Base-by-base conservation (phyloP, 345 rosid species). In the Citrus hindsii region DNA sequence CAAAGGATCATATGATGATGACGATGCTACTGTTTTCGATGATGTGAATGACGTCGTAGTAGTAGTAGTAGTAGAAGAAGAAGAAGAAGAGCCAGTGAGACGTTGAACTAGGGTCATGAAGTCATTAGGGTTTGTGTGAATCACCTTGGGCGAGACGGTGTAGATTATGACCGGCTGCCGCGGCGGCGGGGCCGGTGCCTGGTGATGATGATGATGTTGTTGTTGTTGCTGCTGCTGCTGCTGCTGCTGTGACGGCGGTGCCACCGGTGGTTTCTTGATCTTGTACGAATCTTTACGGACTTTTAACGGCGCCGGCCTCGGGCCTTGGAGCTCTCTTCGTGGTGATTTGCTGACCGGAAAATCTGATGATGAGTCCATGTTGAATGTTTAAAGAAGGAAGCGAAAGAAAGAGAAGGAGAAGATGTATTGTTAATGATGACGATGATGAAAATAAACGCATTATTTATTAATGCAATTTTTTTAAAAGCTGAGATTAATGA, bases 71-170 rank as follows among this genome's bases (percentile, higher is more conserved):
- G 85, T 19, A 7, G 83, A 21, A 10, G 88, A 77, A 1, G 94
- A 83, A 12, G 89, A 83, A 12, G 89, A 58, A 2, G 89, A 76
- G 9, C 98, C 98, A 16, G 98, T 95, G 61, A 95, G 98, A 42
- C 98, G 92, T 82, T 94, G 97, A 18, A 94, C 98, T n/a, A 94
- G 87, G 71, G 71, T 81, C 97, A 90, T 94, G 90, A 94, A 94
- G 42, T 94, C 92, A 58, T 80, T 85, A 27, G 98, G 97, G 73
- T 87, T 88, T 9, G 96, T 92, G 82, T 94, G 97, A 71, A 94
- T 92, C 56, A 94, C 89, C 83, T 88, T 94, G 0, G 98, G 97
- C 5, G 98, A 91, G 48, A 90, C 89, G 2, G 96, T 88, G 87
- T 94, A 94, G 88, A 92, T 92, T 58, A 94, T 91, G 37, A 92